Conservation (phyloP, 2,329 filamentous ascomycete genomes). For the Samsoniella hepiali region DNA sequence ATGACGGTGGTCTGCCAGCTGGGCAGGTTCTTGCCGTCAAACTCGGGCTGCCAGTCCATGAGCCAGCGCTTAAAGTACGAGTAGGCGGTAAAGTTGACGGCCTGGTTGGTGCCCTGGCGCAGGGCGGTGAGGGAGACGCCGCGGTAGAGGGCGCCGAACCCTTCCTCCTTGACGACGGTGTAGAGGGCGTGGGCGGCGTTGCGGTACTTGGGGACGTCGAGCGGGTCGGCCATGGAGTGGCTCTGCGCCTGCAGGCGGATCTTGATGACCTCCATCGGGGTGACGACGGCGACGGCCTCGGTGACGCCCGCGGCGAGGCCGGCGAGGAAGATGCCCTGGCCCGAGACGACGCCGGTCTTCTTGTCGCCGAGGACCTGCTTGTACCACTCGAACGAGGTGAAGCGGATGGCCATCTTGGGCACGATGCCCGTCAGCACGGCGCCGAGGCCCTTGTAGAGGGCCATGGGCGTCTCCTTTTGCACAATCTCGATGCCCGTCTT, state of each 20-base stretch:
- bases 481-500: slow-evolving; percentile 84
- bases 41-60: slow-evolving; percentile 68
- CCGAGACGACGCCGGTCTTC: slow-evolving; percentile 63
- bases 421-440: slow-evolving; percentile 95
- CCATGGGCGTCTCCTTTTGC: slow-evolving; percentile 83
- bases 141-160: slow-evolving; percentile 80
- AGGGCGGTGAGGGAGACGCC: slow-evolving; percentile 92
- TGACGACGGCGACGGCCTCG: slow-evolving; percentile 93
- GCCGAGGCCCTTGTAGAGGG: slow-evolving; percentile 96
- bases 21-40: slow-evolving; percentile 64
- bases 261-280: slow-evolving; percentile 99
- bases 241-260: slow-evolving; percentile 97
- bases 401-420: slow-evolving; percentile 98
- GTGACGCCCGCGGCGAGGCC: slow-evolving; percentile 91
- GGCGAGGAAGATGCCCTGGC: slow-evolving; percentile 67
- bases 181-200: slow-evolving; percentile 82
- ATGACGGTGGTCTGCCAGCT: slow-evolving; percentile 89
- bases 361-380: slow-evolving; percentile 76
- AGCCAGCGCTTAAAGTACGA: slow-evolving; percentile 83
- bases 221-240: slow-evolving; percentile 94
- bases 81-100: slow-evolving; percentile 98
- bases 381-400: slow-evolving; percentile 95
- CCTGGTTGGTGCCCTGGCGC: slow-evolving; percentile 94
- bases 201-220: slow-evolving; percentile 95
- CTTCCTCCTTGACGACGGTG: slow-evolving; percentile 90